These are phyloP conservation scores for Talaromyces verruculosus DNA, from an alignment of 2,329 filamentous ascomycete genomes.

Conservation along the genomic window DNA sequence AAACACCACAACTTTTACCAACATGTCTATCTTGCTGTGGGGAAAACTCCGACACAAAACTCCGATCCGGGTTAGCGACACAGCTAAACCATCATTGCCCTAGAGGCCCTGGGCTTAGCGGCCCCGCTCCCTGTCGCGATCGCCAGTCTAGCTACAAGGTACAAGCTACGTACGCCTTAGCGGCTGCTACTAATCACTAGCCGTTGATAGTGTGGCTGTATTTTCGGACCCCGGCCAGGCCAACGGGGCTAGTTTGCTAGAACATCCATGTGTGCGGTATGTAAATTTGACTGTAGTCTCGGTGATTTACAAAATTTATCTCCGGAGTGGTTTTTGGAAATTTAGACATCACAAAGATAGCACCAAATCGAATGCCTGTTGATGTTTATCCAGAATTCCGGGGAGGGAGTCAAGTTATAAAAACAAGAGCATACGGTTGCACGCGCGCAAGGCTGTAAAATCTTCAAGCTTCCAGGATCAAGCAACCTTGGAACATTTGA, in stretches of 20 bases:
- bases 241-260: neutral
- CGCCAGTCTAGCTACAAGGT: neutral
- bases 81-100: neutral
- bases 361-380: neutral
- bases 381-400: neutral
- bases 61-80: slow-evolving; percentile 2
- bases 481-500: neutral
- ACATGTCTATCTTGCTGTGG: neutral
- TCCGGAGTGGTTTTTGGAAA: neutral
- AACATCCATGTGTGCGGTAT: neutral
- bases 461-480: neutral
- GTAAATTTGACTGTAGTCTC: neutral
- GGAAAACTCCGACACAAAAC: slow-evolving; percentile 14
- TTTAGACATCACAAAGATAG: neutral
- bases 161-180: neutral
- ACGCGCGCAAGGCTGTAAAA: neutral
- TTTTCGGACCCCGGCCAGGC: neutral
- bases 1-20: neutral
- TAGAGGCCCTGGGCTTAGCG: neutral
- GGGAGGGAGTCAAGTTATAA: neutral
- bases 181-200: neutral
- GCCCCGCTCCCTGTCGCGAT: neutral
- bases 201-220: neutral
- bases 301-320: neutral
- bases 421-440: neutral